Conservation (phyloP, 768 basidiomycete species). For the Xerocomellus dryophilus region DNA sequence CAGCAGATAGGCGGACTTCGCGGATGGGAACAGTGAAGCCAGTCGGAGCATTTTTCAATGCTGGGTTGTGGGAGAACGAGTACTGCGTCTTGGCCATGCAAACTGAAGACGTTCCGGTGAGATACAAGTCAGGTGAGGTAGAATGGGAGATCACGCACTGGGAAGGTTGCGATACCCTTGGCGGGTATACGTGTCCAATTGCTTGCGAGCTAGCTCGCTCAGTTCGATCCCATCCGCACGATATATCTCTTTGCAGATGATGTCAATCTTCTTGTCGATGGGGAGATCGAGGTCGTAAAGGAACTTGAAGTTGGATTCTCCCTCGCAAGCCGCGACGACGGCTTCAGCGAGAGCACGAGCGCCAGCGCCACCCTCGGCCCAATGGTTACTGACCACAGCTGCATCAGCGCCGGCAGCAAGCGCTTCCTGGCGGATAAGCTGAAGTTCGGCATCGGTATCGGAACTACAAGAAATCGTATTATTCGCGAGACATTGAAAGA, state of each 20-base stretch:
- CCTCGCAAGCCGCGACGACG: slow-evolving; percentile 83
- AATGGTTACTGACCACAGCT: slow-evolving; percentile 94
- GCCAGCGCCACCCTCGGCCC: slow-evolving; percentile 93
- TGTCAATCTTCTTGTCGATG: slow-evolving; percentile 84
- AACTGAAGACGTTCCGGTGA: slow-evolving; percentile 44
- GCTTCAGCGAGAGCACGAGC: slow-evolving; percentile 89
- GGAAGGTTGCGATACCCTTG: slow-evolving; percentile 82
- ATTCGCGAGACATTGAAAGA: not conserved
- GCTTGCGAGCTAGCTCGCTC: slow-evolving; percentile 78
- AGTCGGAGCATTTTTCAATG: slow-evolving; percentile 84
- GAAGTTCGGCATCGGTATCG: slow-evolving; percentile 87
- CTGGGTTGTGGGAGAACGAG: slow-evolving; percentile 93
- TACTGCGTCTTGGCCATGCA: slow-evolving; percentile 99
- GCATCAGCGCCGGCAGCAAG: slow-evolving; percentile 88
- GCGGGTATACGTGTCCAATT: slow-evolving; percentile 86
- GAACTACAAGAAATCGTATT: slow-evolving; percentile 45
- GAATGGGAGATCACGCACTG: slow-evolving; percentile 46
- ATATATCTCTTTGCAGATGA: slow-evolving; percentile 89
- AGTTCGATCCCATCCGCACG: slow-evolving; percentile 89
- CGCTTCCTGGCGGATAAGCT: slow-evolving; percentile 76
- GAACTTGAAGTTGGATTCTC: slow-evolving; percentile 83
- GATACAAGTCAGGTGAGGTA: slow-evolving; percentile 1
- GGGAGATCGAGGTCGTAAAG: slow-evolving; percentile 83
- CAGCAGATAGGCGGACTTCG: slow-evolving; percentile 82
- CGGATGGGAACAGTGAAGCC: slow-evolving; percentile 94